Evolutionary conservation across 1,139 yeast species (phyloP).

Genomic region (Scheffersomyces quercinus): DNA sequence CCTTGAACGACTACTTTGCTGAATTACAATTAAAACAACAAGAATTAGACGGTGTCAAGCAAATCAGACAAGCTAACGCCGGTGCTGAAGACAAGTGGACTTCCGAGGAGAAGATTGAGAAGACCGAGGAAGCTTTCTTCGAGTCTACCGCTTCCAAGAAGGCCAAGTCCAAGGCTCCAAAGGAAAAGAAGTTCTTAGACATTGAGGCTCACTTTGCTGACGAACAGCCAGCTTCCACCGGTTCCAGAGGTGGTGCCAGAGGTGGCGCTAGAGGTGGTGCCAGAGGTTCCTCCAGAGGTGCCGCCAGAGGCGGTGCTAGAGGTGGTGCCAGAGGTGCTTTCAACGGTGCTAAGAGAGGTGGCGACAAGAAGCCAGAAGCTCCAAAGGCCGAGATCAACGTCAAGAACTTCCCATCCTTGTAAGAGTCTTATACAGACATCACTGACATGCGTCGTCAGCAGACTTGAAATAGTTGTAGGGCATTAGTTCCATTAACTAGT

Average conservation of each 20-base stretch:
- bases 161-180: constrained; percentile 60
- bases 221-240: constrained; percentile 21
- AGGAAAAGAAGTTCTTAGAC: constrained; percentile 70
- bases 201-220: constrained; percentile 67
- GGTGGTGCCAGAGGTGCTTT: constrained; percentile 20
- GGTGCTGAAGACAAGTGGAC: constrained; percentile 60
- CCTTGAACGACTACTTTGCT: constrained; percentile 73
- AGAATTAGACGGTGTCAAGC: constrained; percentile 42
- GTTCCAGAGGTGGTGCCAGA: constrained; percentile 28
- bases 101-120: constrained; percentile 63
- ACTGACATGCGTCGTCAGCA: too few species aligned
- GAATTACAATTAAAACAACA: constrained; percentile 54
- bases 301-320: constrained; percentile 23
- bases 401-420: constrained; percentile 65
- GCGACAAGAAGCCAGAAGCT: constrained; percentile 27
- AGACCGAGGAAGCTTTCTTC: constrained; percentile 57
- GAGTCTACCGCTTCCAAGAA: constrained; percentile 61
- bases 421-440: constrained; percentile 6
- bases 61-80: constrained; percentile 57
- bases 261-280: constrained; percentile 35
- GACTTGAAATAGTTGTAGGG: too few species aligned
- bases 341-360: constrained; percentile 17
- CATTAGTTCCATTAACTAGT: too few species aligned
- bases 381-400: constrained; percentile 51
- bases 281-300: constrained; percentile 12